These are phyloP conservation scores for Rhodosporidiobolus sp. DNA, from an alignment of 768 basidiomycete genomes.

Conservation along the genomic window DNA sequence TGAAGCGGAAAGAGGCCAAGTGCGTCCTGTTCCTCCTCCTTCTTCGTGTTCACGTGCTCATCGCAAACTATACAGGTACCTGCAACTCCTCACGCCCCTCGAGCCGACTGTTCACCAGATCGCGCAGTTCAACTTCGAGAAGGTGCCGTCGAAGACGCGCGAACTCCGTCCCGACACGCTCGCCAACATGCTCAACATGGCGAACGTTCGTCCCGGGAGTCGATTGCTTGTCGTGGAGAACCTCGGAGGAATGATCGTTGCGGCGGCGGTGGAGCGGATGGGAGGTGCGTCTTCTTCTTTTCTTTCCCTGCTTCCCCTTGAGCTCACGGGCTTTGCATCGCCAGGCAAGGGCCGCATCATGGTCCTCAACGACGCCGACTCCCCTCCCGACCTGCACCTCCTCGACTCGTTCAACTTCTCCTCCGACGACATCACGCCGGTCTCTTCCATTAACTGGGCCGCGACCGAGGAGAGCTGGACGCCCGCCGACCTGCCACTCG, in stretches of 20 bases:
- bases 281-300: constrained; percentile 59
- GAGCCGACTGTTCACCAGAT: constrained; percentile 85
- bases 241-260: constrained; percentile 79
- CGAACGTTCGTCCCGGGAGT: constrained; percentile 81
- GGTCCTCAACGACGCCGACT: constrained; percentile 82
- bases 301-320: not conserved
- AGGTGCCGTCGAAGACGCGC: constrained; percentile 69
- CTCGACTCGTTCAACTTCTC: constrained; percentile 81
- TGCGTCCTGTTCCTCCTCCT: constrained; percentile 50
- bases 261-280: constrained; percentile 78
- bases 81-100: constrained; percentile 78
- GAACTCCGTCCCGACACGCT: constrained; percentile 82
- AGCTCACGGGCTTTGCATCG: not conserved
- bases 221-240: constrained; percentile 86
- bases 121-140: constrained; percentile 80
- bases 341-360: constrained; percentile 75
- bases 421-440: constrained; percentile 54
- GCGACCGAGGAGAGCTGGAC: constrained; percentile 73
- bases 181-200: constrained; percentile 79
- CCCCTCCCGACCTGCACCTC: constrained; percentile 85
- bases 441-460: constrained; percentile 83
- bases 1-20: constrained; percentile 95
- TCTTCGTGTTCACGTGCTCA: not conserved
- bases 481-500: constrained; percentile 55
- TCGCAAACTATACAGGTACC: constrained; percentile 74